phyloP scores from a whole-genome alignment of 345 rosid genomes.

The Raphanus raphanistrum region DNA sequence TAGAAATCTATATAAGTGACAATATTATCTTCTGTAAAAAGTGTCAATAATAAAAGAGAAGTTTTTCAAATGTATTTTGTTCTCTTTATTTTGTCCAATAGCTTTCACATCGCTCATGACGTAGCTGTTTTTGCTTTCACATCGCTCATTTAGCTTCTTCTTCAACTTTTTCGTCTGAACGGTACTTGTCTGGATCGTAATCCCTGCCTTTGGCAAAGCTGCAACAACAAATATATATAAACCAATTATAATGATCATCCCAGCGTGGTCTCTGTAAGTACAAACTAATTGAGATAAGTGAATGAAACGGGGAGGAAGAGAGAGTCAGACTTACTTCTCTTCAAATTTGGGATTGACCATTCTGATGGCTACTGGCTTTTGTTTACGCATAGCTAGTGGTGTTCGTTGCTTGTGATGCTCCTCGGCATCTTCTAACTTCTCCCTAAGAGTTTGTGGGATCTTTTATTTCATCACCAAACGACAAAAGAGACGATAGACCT shows the following conservation, averaged over 20 bases:
- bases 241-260: neutral
- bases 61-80: neutral
- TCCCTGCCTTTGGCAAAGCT: conserved; percentile 88
- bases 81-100: neutral
- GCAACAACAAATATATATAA: conserved; percentile 45
- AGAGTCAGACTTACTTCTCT: conserved; percentile 49
- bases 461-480: conserved; percentile 38
- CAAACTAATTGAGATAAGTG: neutral
- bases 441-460: conserved; percentile 51
- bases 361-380: conserved; percentile 73
- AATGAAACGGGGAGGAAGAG: neutral
- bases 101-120: conserved; percentile 37
- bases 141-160: conserved; percentile 43
- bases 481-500: conserved; percentile 49
- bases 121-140: conserved; percentile 64
- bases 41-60: neutral
- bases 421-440: conserved; percentile 48
- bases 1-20: neutral
- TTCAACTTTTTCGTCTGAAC: conserved; percentile 70
- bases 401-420: conserved; percentile 51
- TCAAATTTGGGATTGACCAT: conserved; percentile 79
- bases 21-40: neutral
- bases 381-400: conserved; percentile 79
- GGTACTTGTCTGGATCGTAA: conserved; percentile 85
- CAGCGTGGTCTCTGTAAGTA: neutral